Evolutionary conservation across 2,329 filamentous ascomycete genomes (phyloP), one percentile per base, ranked within the genome.

Genomic region (Fusarium agapanthi): DNA sequence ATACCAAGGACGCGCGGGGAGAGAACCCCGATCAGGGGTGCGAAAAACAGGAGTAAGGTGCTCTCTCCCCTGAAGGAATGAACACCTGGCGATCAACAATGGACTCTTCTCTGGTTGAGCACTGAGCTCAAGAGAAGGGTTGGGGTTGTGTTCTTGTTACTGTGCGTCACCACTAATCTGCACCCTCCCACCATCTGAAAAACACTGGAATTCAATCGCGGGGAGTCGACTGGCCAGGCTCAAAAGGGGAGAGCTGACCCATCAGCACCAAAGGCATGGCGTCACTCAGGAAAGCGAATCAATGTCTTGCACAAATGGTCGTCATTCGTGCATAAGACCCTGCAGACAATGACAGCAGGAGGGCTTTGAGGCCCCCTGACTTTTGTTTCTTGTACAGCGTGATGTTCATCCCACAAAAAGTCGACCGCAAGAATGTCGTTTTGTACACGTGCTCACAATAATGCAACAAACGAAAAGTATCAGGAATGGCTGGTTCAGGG

Each of bases 171-270:
- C 61, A 71, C 58, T 50, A 50, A 62, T 43, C 55, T 47, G 58
- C 71, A 71, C 70, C 71, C 70, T 73, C 55, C 66, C 66, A 69
- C 69, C 69, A 56, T 69, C 57, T 50, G 48, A 32, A 70, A 57
- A 41, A 67, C 65, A 67, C 66, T 71, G 65, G 56, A 73, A 72
- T 73, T 53, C 41, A 34, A 48, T 71, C 56, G 44, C 13, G 56
- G 51, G 38, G 37, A 71, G 56, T n/a, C 61, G 45, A 65, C 43
- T 41, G 43, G 60, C 66, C 60, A 70, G 53, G 40, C 47, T 70
- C 28, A 56, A 69, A 69, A 60, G 45, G 44, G 67, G 60, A 70
- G 65, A 65, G 65, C 59, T 69, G 67, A 69, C 47, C 43, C 61
- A 47, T 59, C 41, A n/a, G 44, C 35, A 54, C 35, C 38, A 65